These are phyloP conservation scores for Turritis glabra DNA, from an alignment of 345 rosid species.

Conservation along the genomic window DNA sequence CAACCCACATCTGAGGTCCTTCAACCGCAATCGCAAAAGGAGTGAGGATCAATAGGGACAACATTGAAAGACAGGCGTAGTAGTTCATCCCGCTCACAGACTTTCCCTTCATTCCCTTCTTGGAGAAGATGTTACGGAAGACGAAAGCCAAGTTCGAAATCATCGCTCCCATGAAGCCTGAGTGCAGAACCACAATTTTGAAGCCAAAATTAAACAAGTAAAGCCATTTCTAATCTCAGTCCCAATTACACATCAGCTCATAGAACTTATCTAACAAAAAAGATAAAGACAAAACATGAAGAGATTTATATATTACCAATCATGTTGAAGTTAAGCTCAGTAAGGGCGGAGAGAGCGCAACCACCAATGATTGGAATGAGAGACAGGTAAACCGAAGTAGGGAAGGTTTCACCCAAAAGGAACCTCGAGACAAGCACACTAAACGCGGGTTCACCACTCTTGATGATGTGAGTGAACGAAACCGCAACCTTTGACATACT, in stretches of 20 bases:
- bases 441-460: slow-evolving; percentile 99
- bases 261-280: slow-evolving; percentile 7
- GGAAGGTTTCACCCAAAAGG: slow-evolving; percentile 87
- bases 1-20: slow-evolving; percentile 97
- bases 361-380: slow-evolving; percentile 98
- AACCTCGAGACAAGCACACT: slow-evolving; percentile 92
- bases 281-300: not conserved
- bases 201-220: slow-evolving; percentile 22
- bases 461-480: slow-evolving; percentile 96
- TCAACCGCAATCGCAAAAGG: slow-evolving; percentile 97
- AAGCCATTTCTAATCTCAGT: not conserved
- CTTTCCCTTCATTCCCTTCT: slow-evolving; percentile 97
- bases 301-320: not conserved
- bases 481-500: slow-evolving; percentile 99
- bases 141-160: slow-evolving; percentile 95
- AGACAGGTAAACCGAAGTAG: slow-evolving; percentile 74
- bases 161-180: slow-evolving; percentile 99
- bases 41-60: slow-evolving; percentile 85
- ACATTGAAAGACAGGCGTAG: slow-evolving; percentile 93
- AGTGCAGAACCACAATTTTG: slow-evolving; percentile 1
- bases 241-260: not conserved
- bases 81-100: slow-evolving; percentile 99
- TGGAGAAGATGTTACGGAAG: slow-evolving; percentile 90
- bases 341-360: slow-evolving; percentile 94
- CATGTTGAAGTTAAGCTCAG: slow-evolving; percentile 99